Percentiles rank a stretch among this genome's conserved stretches.
phyloP scores from a whole-genome alignment of 2,329 filamentous ascomycete species.

The Diaporthe longicolla region DNA sequence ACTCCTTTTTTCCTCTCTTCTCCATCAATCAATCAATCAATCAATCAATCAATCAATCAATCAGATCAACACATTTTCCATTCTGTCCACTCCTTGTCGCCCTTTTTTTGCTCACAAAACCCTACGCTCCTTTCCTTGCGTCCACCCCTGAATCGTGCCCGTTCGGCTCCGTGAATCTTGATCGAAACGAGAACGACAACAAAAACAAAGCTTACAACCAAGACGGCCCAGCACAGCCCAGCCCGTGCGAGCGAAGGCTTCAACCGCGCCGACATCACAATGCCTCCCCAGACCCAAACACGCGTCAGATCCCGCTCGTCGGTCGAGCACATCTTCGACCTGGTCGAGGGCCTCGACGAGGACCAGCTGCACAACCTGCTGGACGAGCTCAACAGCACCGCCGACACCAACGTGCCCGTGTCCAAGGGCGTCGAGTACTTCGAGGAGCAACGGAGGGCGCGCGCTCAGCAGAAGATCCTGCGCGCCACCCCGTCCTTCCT shows the following conservation, averaged over 20 bases:
- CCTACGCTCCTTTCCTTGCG: neutral
- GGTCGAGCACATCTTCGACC: constrained; percentile 49
- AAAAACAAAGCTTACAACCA: neutral
- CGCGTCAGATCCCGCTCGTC: constrained; percentile 49
- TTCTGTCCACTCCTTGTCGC: constrained; percentile 21
- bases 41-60: too few species aligned
- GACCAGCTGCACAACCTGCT: constrained; percentile 48
- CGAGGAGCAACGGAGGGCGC: constrained; percentile 40
- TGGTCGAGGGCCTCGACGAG: constrained; percentile 49
- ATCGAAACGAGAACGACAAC: constrained; percentile 2
- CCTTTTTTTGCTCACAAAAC: neutral
- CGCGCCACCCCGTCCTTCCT: constrained; percentile 42
- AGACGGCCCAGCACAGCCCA: neutral
- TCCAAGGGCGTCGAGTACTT: constrained; percentile 49
- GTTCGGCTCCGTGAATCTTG: neutral
- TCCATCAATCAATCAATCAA: neutral
- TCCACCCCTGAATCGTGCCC: constrained; percentile 16
- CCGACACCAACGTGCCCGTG: constrained; percentile 48
- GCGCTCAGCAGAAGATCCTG: constrained; percentile 15
- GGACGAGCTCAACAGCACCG: constrained; percentile 48
- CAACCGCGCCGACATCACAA: constrained; percentile 37
- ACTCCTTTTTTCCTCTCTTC: constrained; percentile 20
- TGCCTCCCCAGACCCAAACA: constrained; percentile 43
- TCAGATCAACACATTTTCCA: neutral
- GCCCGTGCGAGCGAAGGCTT: neutral